Conservation (phyloP, 2,329 filamentous ascomycete species). For the Malbranchea zuffiana region DNA sequence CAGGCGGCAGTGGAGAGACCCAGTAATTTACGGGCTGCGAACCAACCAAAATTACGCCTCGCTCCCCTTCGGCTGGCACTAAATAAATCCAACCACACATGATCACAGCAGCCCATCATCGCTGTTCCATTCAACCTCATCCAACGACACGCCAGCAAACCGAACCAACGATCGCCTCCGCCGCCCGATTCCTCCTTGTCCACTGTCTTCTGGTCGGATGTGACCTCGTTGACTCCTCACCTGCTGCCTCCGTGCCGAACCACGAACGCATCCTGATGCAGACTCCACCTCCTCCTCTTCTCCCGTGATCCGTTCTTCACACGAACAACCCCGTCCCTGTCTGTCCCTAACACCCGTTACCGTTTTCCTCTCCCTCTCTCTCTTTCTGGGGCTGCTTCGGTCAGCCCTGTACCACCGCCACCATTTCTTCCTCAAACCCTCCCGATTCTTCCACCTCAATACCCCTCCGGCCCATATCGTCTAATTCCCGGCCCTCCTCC, state of each 20-base stretch:
- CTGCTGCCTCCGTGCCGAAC: conserved; percentile 5
- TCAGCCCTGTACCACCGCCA: conserved; percentile 67
- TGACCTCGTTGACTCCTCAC: conserved; percentile 4
- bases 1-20: no score
- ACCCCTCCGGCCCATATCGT: conserved; percentile 62
- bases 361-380: conserved; percentile 4
- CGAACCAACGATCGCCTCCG: conserved; percentile 1
- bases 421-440: conserved; percentile 67
- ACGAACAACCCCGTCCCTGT: no score
- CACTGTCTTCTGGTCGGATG: conserved; percentile 6
- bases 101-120: no score
- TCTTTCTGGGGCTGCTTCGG: conserved; percentile 52
- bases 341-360: no score
- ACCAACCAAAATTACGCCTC: no score
- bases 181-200: conserved; percentile 5
- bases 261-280: conserved; percentile 6
- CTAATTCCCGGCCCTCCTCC: conserved; percentile 27
- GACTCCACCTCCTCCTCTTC: conserved; percentile 8
- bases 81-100: no score
- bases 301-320: conserved; percentile 9
- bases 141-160: conserved; percentile 2
- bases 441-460: conserved; percentile 64
- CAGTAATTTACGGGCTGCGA: no score
- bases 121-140: conserved; percentile 1
- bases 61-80: no score